Evolutionary conservation across 31 red algal species (phyloP), one percentile per base, ranked within the genome.

Genomic region (Odonthalia washingtoniensis): DNA sequence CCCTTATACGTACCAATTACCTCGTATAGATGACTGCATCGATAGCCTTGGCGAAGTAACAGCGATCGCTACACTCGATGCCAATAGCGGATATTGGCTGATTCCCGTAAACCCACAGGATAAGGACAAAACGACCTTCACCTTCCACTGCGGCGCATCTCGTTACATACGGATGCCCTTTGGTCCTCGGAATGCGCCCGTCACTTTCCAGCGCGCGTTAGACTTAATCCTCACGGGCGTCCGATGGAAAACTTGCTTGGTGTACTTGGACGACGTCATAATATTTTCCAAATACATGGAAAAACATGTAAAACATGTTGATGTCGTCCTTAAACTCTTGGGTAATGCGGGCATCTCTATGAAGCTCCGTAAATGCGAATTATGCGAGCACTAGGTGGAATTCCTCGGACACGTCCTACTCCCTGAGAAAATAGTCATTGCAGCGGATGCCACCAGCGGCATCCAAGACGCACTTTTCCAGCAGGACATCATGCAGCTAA

Each of bases 191-290:
- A 41, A 6, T 31, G 86, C 86, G 30, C 76, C 64, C 2, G 60
- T 75, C 3, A 80, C 76, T 5, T 79, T 79, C 40, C 84, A 87
- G 46, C 33, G 73, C 30, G 84, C 45, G 34, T 33, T 87, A 33
- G 84, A 77, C 34, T 64, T 87, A 32, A 64, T 76, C 3, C 26
- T 77, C 0, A 62, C 70, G 4, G 37, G 38, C 2, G 32, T 77
- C 5, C 42, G 60, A 41, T 87, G 84, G 43, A 60, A 64, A 30
- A 64, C 57, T 28, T 87, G 72, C 12, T 46, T 68, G 1, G 86
- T 79, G 40, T 80, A 89, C 43, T 36, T 89, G n/a, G 74, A 89
- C 63, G 86, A 89, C 5, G 69, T 89, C 6, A 79, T 88, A n/a
- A 35, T 80, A 26, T 88, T 80, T 69, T 64, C 40, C 34, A 60